These are phyloP conservation scores for Helminthosporium solani DNA, from an alignment of 2,329 filamentous ascomycete species.

Conservation along the genomic window DNA sequence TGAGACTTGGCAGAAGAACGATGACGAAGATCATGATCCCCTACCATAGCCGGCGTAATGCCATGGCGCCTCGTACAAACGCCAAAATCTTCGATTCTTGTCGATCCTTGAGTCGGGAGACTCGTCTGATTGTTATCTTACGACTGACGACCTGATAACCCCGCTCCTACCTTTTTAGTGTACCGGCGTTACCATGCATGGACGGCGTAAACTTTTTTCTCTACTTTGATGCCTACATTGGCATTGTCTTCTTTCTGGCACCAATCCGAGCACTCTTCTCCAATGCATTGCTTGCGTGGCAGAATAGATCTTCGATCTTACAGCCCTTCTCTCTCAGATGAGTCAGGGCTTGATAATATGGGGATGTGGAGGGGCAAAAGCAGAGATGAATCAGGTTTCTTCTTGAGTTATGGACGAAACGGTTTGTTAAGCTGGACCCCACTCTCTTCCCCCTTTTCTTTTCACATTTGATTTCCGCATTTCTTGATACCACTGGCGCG, in stretches of 20 bases:
- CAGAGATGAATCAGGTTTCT: no score
- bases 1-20: constrained; percentile 9
- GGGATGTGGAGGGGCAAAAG: no score
- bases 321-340: no score
- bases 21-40: neutral
- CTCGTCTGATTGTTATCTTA: constrained; percentile 1
- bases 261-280: neutral
- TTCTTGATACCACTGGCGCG: neutral
- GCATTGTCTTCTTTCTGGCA: neutral
- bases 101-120: constrained; percentile 8
- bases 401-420: no score
- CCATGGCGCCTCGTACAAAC: neutral
- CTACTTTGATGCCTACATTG: neutral
- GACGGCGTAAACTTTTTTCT: constrained; percentile 6
- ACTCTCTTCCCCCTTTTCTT: neutral
- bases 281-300: constrained; percentile 4
- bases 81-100: constrained; percentile 9
- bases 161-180: neutral
- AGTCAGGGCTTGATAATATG: no score
- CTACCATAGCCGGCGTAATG: neutral
- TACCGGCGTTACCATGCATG: constrained; percentile 6
- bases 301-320: neutral
- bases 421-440: no score
- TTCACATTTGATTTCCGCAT: neutral
- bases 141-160: neutral